Evolutionary conservation across 2,329 filamentous ascomycete species (phyloP), one percentile per base, ranked within the genome.

Genomic region (Periglandula ipomoeae): DNA sequence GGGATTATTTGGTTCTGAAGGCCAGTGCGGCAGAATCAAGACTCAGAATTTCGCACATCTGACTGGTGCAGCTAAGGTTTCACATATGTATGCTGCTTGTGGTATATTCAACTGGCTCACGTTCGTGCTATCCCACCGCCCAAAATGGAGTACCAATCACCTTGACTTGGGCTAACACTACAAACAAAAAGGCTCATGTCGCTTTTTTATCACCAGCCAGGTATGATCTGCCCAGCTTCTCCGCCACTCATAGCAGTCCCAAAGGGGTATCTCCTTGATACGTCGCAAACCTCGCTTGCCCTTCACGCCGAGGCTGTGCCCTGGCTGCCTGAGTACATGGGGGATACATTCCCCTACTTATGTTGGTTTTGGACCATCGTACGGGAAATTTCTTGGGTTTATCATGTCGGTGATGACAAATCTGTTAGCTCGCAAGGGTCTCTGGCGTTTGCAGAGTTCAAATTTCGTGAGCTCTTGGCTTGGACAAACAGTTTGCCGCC

Each of bases 351-450:
- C 38, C 56, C 61, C 0, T 49, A 50, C 1, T n/a, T 65, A 2
- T 67, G 63, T 50, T 54, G 53, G 6, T 62, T 66, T 44, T 66
- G 65, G 64, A 37, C 49, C 6, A 63, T 67, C 19, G 49, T 63
- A 2, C 56, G 62, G 5, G 56, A 57, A 15, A 56, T 59, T 35
- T 48, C 50, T 43, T 19, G 60, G 53, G 54, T 48, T 35, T 64
- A 62, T 26, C 61, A 62, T 17, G 52, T 53, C 4, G 34, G 49
- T 8, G 50, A 48, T 17, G 49, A 48, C 8, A 53, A 49, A 1
- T 53, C 54, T 4, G 39, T 32, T 20, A 37, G 2, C 23, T 48
- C 1, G 22, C 10, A n/a, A 15, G 50, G 9, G 47, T 49, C 51
- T 13, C 44, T 59, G 13, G 51, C 52, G 8, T 58, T 64, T 37